Conservation (phyloP, 768 basidiomycete species). For the Calocybe gangraenosa region DNA sequence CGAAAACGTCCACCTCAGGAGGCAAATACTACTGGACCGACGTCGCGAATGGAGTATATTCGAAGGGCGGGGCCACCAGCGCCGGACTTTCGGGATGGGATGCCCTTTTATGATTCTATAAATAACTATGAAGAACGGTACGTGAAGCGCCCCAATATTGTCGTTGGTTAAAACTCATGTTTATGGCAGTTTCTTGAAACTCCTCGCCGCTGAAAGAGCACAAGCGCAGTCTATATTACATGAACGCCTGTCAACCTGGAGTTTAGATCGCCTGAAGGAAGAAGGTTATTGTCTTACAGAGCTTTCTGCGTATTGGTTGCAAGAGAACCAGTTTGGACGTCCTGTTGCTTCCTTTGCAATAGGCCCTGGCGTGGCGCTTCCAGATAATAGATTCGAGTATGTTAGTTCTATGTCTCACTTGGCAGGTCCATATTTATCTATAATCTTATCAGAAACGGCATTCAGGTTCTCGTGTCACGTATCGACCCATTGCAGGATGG, state of each 20-base stretch:
- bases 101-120: conserved; percentile 46
- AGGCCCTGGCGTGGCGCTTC: conserved; percentile 60
- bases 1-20: conserved; percentile 12
- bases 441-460: conserved; percentile 50
- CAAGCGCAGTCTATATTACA: conserved; percentile 57
- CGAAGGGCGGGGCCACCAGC: conserved; percentile 36
- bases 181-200: conserved; percentile 34
- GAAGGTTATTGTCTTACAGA: conserved; percentile 73
- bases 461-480: conserved; percentile 61
- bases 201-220: conserved; percentile 59
- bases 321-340: conserved; percentile 57
- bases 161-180: background rate
- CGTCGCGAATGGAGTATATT: conserved; percentile 18
- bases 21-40: conserved; percentile 3
- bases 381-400: conserved; percentile 70
- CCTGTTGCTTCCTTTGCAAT: conserved; percentile 63
- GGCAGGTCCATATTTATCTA: background rate
- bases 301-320: conserved; percentile 65
- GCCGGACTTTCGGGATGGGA: conserved; percentile 27
- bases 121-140: conserved; percentile 54
- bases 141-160: conserved; percentile 13
- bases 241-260: conserved; percentile 68
- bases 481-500: conserved; percentile 48
- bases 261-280: conserved; percentile 49
- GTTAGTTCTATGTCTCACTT: conserved; percentile 20